These are phyloP conservation scores for Beta corolliflora DNA, from an alignment of 179 eudicot genomes.

Conservation along the genomic window DNA sequence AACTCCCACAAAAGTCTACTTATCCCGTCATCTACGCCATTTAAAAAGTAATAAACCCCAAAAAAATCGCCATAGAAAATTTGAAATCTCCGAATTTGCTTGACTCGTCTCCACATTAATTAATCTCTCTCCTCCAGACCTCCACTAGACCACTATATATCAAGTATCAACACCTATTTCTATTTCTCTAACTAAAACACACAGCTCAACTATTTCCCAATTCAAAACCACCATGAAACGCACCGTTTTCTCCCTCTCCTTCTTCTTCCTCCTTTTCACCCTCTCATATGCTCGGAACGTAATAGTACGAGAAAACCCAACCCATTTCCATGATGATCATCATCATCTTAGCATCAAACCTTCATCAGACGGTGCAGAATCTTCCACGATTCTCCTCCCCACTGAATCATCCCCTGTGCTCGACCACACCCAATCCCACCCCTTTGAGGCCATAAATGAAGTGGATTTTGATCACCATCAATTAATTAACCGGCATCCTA, in stretches of 20 bases:
- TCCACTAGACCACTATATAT: background rate
- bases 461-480: background rate
- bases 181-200: background rate
- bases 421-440: background rate
- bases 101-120: background rate
- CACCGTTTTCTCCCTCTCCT: background rate
- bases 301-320: background rate
- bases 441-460: background rate
- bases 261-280: constrained; percentile 14
- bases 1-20: too few species aligned
- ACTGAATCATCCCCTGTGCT: background rate
- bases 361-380: constrained; percentile 13
- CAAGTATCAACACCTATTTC: background rate
- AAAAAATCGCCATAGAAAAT: background rate
- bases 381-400: constrained; percentile 17
- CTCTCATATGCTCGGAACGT: background rate
- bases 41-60: background rate
- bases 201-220: background rate
- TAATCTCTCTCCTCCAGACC: too few species aligned
- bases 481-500: constrained; percentile 16
- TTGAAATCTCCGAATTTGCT: background rate
- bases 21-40: background rate
- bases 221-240: constrained; percentile 10
- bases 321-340: background rate
- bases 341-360: background rate